phyloP scores from a whole-genome alignment of 331 rosid species.

The Quercus lobata region DNA sequence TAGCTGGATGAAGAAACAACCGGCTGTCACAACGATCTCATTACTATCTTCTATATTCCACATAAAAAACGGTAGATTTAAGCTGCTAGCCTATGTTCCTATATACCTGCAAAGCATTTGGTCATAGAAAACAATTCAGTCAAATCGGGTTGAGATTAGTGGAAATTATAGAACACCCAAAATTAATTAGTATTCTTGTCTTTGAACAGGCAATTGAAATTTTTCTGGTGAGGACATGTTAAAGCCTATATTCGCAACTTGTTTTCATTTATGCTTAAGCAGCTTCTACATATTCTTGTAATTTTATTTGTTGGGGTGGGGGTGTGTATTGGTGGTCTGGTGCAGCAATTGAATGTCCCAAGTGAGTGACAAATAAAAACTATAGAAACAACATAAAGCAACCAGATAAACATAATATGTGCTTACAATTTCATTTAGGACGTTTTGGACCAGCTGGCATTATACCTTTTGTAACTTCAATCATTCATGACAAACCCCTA shows the following conservation, averaged over 20 bases:
- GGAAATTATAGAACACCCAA: background rate
- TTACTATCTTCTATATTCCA: slow-evolving; percentile 20
- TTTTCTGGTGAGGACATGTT: background rate
- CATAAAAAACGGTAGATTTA: slow-evolving; percentile 18
- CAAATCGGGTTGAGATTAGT: background rate
- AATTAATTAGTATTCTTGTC: background rate
- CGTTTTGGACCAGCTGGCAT: background rate
- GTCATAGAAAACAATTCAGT: background rate
- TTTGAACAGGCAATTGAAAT: background rate
- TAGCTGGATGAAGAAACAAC: slow-evolving; percentile 38
- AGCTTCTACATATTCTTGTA: background rate
- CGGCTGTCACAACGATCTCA: slow-evolving; percentile 31
- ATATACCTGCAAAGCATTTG: slow-evolving; percentile 48
- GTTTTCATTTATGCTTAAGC: background rate
- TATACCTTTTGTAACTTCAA: background rate
- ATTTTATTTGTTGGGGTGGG: background rate
- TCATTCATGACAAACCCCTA: background rate
- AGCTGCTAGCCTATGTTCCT: slow-evolving; percentile 40
- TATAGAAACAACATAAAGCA: background rate
- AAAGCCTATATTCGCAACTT: background rate
- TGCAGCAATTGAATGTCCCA: background rate
- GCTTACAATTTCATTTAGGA: background rate
- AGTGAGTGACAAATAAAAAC: background rate
- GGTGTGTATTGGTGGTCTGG: background rate
- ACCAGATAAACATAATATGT: background rate